Base-by-base conservation (phyloP, 2,329 filamentous ascomycete species). In the Hymenoscyphus fraxineus region DNA sequence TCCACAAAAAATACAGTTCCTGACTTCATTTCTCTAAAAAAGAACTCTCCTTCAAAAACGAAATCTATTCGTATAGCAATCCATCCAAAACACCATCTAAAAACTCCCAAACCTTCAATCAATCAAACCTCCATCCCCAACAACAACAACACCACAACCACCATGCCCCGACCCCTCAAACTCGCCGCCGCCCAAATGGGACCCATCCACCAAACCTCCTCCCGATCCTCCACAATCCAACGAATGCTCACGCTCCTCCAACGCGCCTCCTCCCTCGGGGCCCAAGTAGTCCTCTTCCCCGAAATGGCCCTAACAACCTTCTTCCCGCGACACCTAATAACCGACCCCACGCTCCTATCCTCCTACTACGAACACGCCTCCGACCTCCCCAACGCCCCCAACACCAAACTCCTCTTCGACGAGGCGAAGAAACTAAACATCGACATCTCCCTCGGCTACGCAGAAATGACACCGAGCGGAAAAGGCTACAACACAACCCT, bases 161-260 rank as follows among this genome's bases (percentile, higher is more conserved):
- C 22, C 16, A 79, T 80, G 78, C 61, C 77, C 54, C 75, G 79
- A 62, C 77, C 60, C 16, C 70, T 82, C 65, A 79, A 74, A 61
- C 77, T 85, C n/a, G 83, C 82, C 2, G 83, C 82, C 0, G 83
- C 82, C 67, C 83, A 85, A 73, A 76, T 85, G 71, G 83, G 83
- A 64, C 76, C 80, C 0, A 77, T 81, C 59, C 74, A 82, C 69
- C 74, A 76, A 40, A 73, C 74, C 35, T 77, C 79, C n/a, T 70
- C 75, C 4, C 78, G 80, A 35, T 67, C 70, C 54, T 76, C 80
- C 51, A 80, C 78, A 6, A 71, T 85, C n/a, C 63, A 73, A 2
- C 80, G 83, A 13, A 82, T 85, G 75, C 73, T 84, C 66, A 73
- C 73, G 22, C 78, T 85, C 35, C 78, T 86, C 31, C 74, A 79